Evolutionary conservation across 768 basidiomycete genomes (phyloP).

Genomic region (Dioszegia crocea): DNA sequence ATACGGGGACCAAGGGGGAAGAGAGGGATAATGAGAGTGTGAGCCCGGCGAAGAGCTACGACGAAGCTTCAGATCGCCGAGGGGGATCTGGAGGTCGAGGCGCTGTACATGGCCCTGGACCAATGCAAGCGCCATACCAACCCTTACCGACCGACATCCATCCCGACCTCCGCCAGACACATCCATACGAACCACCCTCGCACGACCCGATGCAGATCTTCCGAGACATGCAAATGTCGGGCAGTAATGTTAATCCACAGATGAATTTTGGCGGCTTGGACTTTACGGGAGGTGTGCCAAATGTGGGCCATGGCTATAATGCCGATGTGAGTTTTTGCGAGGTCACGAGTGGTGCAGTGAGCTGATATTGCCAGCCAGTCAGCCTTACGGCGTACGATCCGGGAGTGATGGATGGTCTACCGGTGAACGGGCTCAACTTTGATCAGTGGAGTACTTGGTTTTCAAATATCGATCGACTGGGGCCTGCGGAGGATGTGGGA

Average conservation of each 20-base stretch:
- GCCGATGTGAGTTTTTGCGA: not conserved
- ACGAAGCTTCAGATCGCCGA: not conserved
- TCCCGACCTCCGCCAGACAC: not conserved
- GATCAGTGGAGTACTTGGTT: constrained; percentile 33
- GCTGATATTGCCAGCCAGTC: not conserved
- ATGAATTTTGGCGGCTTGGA: constrained; percentile 14
- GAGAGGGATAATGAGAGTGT: not conserved
- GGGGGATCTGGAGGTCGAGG: no score
- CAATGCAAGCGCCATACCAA: not conserved
- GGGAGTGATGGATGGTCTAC: constrained; percentile 37
- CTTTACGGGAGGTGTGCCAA: not conserved
- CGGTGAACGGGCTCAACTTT: constrained; percentile 39
- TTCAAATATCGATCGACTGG: constrained; percentile 12
- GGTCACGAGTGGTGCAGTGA: not conserved
- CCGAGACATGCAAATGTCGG: constrained; percentile 11
- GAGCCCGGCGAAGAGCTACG: not conserved
- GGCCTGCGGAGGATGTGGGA: not conserved
- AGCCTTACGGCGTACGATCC: constrained; percentile 19
- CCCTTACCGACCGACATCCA: not conserved
- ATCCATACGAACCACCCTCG: not conserved
- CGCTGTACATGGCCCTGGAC: not conserved
- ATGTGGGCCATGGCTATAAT: not conserved
- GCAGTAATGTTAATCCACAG: constrained; percentile 42
- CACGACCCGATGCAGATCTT: constrained; percentile 3
- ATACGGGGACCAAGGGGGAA: not conserved